phyloP scores from a whole-genome alignment of 1,284 basidiomycete species.

The Limonomyces culmigenus region DNA sequence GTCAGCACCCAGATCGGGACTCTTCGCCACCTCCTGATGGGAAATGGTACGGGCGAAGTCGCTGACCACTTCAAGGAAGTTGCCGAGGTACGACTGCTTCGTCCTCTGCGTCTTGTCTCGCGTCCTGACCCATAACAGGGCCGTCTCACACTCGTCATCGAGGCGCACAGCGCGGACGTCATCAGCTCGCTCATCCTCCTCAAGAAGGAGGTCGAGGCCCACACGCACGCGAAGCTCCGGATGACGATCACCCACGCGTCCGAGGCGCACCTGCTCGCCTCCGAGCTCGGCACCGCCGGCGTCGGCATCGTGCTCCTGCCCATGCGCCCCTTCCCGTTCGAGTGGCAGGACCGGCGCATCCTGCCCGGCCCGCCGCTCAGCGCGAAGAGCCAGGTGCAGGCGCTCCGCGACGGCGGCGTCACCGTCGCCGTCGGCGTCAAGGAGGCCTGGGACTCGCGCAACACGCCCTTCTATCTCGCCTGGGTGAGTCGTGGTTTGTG shows the following conservation, averaged over 20 bases:
- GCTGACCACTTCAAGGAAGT: constrained; percentile 39
- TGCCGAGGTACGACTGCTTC: constrained; percentile 17
- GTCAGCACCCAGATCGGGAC: constrained; percentile 47
- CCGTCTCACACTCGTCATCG: constrained; percentile 35
- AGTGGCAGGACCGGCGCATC: constrained; percentile 39
- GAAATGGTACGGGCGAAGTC: constrained; percentile 25
- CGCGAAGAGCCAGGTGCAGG: constrained; percentile 42
- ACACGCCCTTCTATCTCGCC: constrained; percentile 43
- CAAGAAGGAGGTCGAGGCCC: constrained; percentile 52
- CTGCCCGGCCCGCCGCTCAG: constrained; percentile 62
- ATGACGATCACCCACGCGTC: constrained; percentile 52
- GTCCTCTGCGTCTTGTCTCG: neutral
- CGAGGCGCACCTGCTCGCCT: constrained; percentile 64
- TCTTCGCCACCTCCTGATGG: constrained; percentile 45
- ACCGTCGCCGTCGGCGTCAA: constrained; percentile 43
- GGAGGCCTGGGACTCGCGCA: constrained; percentile 36
- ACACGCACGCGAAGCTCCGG: constrained; percentile 21
- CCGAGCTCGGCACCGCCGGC: constrained; percentile 50
- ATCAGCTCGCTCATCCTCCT: constrained; percentile 65
- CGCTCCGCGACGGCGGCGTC: constrained; percentile 49
- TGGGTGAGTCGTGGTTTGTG: constrained; percentile 21
- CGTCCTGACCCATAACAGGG: constrained; percentile 16
- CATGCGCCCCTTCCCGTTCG: constrained; percentile 36
- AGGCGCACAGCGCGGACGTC: constrained; percentile 48
- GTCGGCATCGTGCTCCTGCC: constrained; percentile 62